phyloP scores from a whole-genome alignment of 1,139 yeast genomes.

The Geotrichum carabidarum region DNA sequence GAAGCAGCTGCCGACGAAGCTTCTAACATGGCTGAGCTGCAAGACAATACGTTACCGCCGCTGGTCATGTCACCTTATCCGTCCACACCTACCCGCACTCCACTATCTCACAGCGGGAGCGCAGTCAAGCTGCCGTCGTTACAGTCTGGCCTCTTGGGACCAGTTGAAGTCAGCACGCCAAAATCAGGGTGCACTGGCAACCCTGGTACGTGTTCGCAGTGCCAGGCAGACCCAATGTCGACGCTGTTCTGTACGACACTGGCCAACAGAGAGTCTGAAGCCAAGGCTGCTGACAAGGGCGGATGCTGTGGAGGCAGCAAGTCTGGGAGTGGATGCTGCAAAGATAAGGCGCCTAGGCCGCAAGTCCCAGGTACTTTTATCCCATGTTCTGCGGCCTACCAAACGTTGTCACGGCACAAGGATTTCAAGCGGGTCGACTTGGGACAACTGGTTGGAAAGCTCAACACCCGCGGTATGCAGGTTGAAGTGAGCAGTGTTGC shows the following conservation, averaged over 20 bases:
- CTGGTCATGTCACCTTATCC: neutral
- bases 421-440: constrained; percentile 69
- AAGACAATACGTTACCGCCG: constrained; percentile 15
- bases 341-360: neutral
- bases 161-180: neutral
- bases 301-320: constrained; percentile 8
- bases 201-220: constrained; percentile 82
- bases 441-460: constrained; percentile 64
- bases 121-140: neutral
- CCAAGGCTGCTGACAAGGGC: neutral
- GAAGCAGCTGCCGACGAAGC: constrained; percentile 40
- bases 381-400: constrained; percentile 85
- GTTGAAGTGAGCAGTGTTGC: constrained; percentile 86
- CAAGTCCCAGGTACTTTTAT: constrained; percentile 51
- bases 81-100: no score
- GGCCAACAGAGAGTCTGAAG: constrained; percentile 44
- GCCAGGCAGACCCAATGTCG: constrained; percentile 83
- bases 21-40: constrained; percentile 17
- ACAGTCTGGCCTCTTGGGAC: neutral
- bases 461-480: constrained; percentile 78
- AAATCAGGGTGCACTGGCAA: constrained; percentile 69
- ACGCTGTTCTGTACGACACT: constrained; percentile 82
- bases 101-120: neutral
- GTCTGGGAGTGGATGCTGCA: constrained; percentile 8
- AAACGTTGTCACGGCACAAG: constrained; percentile 74